Percentiles rank a stretch among this genome's conserved stretches.
These are phyloP conservation scores for Sporothrix mexicana DNA, from an alignment of 2,329 filamentous ascomycete genomes.

Conservation along the genomic window DNA sequence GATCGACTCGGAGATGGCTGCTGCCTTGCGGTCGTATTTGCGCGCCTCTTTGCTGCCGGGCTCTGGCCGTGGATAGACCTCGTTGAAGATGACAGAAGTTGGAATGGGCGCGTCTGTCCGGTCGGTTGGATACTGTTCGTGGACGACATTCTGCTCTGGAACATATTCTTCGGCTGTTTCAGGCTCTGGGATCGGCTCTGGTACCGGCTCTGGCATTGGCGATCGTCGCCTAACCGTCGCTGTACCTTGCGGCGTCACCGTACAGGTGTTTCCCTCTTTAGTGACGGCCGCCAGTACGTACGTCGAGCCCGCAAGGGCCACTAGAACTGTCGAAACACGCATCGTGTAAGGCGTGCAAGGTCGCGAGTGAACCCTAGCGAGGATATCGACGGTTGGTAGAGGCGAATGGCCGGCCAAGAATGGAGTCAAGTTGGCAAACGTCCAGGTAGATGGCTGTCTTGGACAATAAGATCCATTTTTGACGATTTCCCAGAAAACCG, in stretches of 20 bases:
- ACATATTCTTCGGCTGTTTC: neutral
- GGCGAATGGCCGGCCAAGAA: neutral
- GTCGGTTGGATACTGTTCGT: conserved; percentile 11
- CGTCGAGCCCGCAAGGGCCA: neutral
- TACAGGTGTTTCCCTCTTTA: conserved; percentile 2
- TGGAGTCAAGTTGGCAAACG: neutral
- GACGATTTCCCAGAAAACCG: neutral
- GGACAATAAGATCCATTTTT: neutral
- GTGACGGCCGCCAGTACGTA: neutral
- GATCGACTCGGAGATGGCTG: conserved; percentile 10
- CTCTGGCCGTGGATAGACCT: neutral
- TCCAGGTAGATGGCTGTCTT: neutral
- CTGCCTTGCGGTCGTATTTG: conserved; percentile 1
- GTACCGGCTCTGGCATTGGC: neutral
- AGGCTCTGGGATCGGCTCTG: neutral
- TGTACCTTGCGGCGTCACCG: conserved; percentile 1
- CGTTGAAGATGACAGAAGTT: conserved; percentile 1
- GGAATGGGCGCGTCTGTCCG: neutral
- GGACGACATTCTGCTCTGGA: neutral
- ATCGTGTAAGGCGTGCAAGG: neutral
- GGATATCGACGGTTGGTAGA: neutral
- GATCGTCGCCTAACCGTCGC: neutral
- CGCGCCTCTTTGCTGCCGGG: neutral
- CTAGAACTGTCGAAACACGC: neutral
- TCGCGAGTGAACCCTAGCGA: too few relatives aligned